Base-by-base conservation (phyloP, 495 filamentous ascomycete species). In the Podospora pseudocomata region DNA sequence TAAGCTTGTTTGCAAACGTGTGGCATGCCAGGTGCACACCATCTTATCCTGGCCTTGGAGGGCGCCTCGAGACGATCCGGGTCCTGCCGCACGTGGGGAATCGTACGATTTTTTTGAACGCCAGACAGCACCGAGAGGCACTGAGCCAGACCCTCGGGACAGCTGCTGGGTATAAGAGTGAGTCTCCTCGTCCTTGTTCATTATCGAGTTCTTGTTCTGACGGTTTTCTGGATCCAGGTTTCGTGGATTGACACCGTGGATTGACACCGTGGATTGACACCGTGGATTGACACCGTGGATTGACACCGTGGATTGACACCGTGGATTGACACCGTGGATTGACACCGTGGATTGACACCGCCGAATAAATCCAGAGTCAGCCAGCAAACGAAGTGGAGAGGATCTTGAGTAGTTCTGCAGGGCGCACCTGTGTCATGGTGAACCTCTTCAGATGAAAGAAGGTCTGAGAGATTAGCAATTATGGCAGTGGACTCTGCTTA, bases 61-160 rank as follows among this genome's bases (percentile, higher is more conserved):
- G 65, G 19, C 54, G 57, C 56, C 57, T 67, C 32, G 72, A 49
- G 39, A 67, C 66, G 74, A 74, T 76, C 74, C 72, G 70, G 71
- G 26, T 70, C 53, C 67, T 64, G 67, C 74, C 67, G 66, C 72
- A 65, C 68, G 67, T 71, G 67, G 70, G 68, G 67, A 72, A 76
- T 76, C 74, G 74, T 73, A 74, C 74, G 72, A 74, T 74, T 70
- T 70, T 70, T 65, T 70, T 68, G 67, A 69, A 65, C 65, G 53
- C 66, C 58, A 55, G 54, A 55, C 61, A 67, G 63, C 39, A 69
- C 65, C 32, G 4, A 13, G n/a, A 34, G 28, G 34, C 30, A 63
- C 61, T 19, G 11, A 32, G 4, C 30, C 59, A 61, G 23, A 5
- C 32, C 18, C 61, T 39, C n/a, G 32, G 61, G 28, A 44, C 61